phyloP scores from a whole-genome alignment of 768 basidiomycete species.

The Tulasnella sp. region DNA sequence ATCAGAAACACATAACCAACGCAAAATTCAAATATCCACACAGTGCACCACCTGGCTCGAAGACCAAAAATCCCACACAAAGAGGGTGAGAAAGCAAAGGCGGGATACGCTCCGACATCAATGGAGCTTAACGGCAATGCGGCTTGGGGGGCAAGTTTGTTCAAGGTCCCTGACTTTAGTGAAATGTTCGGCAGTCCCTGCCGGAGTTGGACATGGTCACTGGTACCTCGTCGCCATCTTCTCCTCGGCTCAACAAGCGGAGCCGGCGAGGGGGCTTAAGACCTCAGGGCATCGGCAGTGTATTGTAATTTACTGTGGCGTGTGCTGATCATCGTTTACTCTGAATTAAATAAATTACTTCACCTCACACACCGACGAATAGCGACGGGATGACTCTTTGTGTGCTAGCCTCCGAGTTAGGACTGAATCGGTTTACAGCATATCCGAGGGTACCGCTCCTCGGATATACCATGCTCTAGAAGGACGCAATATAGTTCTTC shows the following conservation, averaged over 20 bases:
- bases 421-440: conserved; percentile 16
- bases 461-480: not conserved
- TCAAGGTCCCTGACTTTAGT: not conserved
- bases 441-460: conserved; percentile 1
- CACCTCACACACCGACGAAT: not conserved
- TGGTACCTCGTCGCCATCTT: not conserved
- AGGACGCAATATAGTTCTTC: not conserved
- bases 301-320: conserved; percentile 14
- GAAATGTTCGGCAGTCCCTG: not conserved
- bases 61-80: not conserved
- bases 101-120: not conserved
- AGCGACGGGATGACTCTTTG: not conserved
- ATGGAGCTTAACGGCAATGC: not conserved
- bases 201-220: not conserved
- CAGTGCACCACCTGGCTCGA: not conserved
- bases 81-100: not conserved
- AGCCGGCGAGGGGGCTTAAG: not conserved
- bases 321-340: conserved; percentile 3
- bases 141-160: not conserved
- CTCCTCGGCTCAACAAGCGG: conserved; percentile 11
- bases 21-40: conserved; percentile 6
- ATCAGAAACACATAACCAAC: conserved; percentile 1
- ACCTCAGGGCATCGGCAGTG: not conserved
- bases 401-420: not conserved
- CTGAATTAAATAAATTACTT: conserved; percentile 11